Evolutionary conservation across 2,329 filamentous ascomycete species (phyloP).

Genomic region (Plectosphaerella cucumerina): DNA sequence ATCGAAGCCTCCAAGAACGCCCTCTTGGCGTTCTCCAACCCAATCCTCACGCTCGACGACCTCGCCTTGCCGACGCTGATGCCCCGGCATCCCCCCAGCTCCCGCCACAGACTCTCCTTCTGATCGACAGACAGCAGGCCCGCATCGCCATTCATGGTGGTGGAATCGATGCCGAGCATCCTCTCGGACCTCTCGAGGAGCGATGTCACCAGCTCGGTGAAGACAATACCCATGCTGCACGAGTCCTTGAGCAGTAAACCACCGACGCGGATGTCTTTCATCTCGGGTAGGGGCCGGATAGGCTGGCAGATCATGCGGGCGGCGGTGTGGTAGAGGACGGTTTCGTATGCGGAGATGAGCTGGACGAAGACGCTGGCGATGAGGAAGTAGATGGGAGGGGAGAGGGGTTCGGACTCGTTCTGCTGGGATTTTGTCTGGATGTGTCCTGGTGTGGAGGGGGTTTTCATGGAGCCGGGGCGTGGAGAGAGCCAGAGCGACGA

Average conservation of each 20-base stretch:
- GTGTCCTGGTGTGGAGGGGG: neutral
- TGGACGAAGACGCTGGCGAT: conserved; percentile 2
- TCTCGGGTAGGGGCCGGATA: neutral
- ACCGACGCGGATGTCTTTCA: neutral
- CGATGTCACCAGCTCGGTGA: neutral
- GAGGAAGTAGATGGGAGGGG: neutral
- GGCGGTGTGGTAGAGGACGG: neutral
- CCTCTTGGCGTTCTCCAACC: neutral
- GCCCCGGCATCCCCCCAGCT: neutral
- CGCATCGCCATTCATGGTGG: neutral
- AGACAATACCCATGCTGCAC: neutral
- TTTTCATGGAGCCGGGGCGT: neutral
- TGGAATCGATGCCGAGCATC: neutral
- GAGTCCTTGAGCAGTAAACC: neutral
- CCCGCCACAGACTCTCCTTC: neutral
- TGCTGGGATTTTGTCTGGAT: neutral
- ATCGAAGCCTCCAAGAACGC: neutral
- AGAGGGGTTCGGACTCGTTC: neutral
- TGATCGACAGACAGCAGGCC: neutral
- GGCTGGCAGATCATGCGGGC: neutral
- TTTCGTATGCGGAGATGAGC: conserved; percentile 15
- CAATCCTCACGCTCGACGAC: neutral
- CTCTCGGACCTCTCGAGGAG: neutral
- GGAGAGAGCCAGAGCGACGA: neutral
- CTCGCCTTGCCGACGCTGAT: neutral